Conservation (phyloP, 2,329 filamentous ascomycete species). For the Exophiala mesophila region DNA sequence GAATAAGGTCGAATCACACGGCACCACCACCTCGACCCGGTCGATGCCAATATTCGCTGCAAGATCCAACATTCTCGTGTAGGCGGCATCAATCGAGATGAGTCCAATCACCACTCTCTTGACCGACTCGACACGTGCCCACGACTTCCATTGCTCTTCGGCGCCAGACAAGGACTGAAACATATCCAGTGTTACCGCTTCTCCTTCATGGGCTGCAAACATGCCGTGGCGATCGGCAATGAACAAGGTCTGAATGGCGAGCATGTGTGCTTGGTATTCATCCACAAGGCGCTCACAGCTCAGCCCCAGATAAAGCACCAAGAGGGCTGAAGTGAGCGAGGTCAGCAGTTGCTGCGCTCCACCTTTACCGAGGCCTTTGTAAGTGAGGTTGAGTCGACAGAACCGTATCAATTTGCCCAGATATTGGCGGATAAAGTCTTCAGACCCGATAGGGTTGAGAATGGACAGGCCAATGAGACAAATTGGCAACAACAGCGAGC, state of each 20-base stretch:
- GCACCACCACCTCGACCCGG: constrained; percentile 6
- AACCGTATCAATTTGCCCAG: constrained; percentile 6
- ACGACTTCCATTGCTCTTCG: constrained; percentile 8
- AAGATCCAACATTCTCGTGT: constrained; percentile 2
- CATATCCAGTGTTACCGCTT: background rate
- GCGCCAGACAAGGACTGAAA: background rate
- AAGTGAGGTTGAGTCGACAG: constrained; percentile 8
- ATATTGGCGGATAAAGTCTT: constrained; percentile 4
- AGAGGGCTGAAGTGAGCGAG: constrained; percentile 4
- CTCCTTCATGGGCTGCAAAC: constrained; percentile 7
- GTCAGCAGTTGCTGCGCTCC: constrained; percentile 6
- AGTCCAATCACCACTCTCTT: constrained; percentile 11
- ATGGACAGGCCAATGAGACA: constrained; percentile 12
- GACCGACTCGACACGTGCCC: constrained; percentile 10
- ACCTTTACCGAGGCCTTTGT: constrained; percentile 10
- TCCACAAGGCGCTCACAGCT: constrained; percentile 5
- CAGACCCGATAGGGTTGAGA: constrained; percentile 5
- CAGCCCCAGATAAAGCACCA: constrained; percentile 9
- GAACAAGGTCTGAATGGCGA: constrained; percentile 9
- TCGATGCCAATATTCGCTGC: constrained; percentile 6
- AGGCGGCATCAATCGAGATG: constrained; percentile 9
- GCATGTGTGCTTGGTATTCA: constrained; percentile 11
- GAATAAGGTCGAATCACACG: constrained; percentile 9
- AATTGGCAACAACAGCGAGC: constrained; percentile 8
- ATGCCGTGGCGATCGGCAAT: constrained; percentile 12